phyloP scores from a whole-genome alignment of 164 flowering plant genomes.

The Pachysandra terminalis region DNA sequence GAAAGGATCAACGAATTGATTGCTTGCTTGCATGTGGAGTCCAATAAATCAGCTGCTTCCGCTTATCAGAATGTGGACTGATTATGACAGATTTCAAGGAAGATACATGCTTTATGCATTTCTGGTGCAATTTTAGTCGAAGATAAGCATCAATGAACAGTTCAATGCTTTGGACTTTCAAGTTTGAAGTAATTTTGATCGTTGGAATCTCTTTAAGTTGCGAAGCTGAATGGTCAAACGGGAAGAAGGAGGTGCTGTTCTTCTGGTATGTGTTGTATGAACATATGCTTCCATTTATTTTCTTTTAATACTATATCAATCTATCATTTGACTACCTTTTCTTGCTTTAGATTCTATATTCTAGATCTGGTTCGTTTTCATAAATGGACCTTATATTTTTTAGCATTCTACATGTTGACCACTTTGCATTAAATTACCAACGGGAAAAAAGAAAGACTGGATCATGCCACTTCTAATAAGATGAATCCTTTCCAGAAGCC shows the following conservation, averaged over 20 bases:
- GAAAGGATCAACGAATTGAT: not conserved
- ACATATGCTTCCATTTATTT: not conserved
- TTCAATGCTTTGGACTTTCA: not conserved
- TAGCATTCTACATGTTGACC: not conserved
- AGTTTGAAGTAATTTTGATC: too few relatives aligned
- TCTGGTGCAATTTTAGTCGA: not conserved
- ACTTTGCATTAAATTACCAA: too few relatives aligned
- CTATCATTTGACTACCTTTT: not conserved
- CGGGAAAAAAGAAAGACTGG: too few relatives aligned
- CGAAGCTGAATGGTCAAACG: not conserved
- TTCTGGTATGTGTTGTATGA: not conserved
- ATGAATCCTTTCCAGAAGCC: not conserved
- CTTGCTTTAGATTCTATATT: not conserved
- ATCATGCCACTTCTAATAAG: not conserved
- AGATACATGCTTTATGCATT: not conserved
- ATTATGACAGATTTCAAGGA: not conserved
- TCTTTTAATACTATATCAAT: too few relatives aligned
- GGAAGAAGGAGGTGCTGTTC: not conserved
- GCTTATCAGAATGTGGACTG: not conserved
- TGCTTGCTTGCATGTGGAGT: not conserved
- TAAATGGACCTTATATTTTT: not conserved
- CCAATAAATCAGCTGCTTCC: not conserved
- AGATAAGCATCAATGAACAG: not conserved
- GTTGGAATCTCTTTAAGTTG: too few relatives aligned
- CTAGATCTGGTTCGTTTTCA: not conserved